Percentiles rank a stretch among this genome's conserved stretches.
These are phyloP conservation scores for Xylariaceae sp. DNA, from an alignment of 2,329 filamentous ascomycete species.

Conservation along the genomic window DNA sequence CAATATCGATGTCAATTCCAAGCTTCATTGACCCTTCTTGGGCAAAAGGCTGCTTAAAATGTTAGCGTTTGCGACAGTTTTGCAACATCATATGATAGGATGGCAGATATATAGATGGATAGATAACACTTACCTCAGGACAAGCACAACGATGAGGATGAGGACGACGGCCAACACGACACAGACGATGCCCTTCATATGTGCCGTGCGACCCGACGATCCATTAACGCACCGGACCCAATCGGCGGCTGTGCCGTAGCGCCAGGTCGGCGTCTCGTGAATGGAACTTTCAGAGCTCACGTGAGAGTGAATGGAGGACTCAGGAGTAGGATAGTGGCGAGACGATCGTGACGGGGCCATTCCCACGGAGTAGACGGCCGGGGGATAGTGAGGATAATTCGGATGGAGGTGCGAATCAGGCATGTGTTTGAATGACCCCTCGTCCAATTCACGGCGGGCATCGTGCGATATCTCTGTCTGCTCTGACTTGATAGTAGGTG, in stretches of 20 bases:
- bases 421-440: too few relatives aligned
- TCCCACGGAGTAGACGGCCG: neutral
- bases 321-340: neutral
- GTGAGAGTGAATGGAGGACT: neutral
- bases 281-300: too few relatives aligned
- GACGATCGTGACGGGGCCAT: neutral
- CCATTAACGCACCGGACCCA: neutral
- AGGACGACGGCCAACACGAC: neutral
- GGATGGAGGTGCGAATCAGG: too few relatives aligned
- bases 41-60: conserved; percentile 2
- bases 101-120: too few relatives aligned
- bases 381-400: conserved; percentile 1
- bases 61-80: conserved; percentile 1
- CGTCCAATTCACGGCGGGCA: neutral
- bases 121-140: conserved; percentile 16
- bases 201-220: neutral
- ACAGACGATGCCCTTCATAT: conserved; percentile 11
- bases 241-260: neutral
- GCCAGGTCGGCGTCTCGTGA: too few relatives aligned
- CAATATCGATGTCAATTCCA: neutral
- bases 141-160: conserved; percentile 16
- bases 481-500: neutral
- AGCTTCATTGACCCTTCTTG: neutral
- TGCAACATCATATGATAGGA: neutral
- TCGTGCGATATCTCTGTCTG: neutral